Evolutionary conservation across 164 flowering plant species (phyloP).

Genomic region (Piper longum): DNA sequence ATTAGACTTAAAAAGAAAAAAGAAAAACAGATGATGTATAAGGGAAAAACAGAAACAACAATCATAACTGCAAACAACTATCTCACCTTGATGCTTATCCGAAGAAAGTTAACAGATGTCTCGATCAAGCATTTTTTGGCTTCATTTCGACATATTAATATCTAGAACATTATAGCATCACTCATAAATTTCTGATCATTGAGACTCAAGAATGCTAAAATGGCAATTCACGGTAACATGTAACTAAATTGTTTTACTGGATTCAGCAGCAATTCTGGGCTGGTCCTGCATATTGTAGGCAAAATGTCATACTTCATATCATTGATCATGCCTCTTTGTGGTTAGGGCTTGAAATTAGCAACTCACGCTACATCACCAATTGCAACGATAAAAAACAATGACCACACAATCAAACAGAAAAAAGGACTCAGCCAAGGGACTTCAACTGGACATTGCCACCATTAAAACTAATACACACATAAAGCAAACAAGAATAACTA

Average conservation of each 20-base stretch:
- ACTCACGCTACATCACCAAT: background rate
- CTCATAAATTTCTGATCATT: background rate
- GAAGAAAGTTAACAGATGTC: slow-evolving; percentile 88
- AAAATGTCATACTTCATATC: slow-evolving; percentile 6
- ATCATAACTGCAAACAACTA: background rate
- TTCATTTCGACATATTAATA: slow-evolving; percentile 93
- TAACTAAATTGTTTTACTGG: slow-evolving; percentile 43
- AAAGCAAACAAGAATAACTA: too few relatives aligned
- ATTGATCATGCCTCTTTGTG: background rate
- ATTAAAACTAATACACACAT: too few relatives aligned
- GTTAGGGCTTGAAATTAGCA: background rate
- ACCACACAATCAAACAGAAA: background rate
- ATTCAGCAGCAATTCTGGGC: slow-evolving; percentile 87
- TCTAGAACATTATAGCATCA: slow-evolving; percentile 24
- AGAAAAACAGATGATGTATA: background rate
- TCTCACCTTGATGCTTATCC: slow-evolving; percentile 89
- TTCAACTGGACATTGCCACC: background rate
- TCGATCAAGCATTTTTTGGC: slow-evolving; percentile 97
- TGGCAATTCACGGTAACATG: background rate
- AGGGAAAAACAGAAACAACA: background rate
- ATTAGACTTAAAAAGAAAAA: background rate
- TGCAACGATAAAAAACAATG: background rate
- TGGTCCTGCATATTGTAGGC: slow-evolving; percentile 55
- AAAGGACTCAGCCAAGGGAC: background rate
- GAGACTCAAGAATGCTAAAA: background rate